Evolutionary conservation across 1,284 basidiomycete species (phyloP), one percentile per base, ranked within the genome.

Genomic region (Rhodotorula sp.): DNA sequence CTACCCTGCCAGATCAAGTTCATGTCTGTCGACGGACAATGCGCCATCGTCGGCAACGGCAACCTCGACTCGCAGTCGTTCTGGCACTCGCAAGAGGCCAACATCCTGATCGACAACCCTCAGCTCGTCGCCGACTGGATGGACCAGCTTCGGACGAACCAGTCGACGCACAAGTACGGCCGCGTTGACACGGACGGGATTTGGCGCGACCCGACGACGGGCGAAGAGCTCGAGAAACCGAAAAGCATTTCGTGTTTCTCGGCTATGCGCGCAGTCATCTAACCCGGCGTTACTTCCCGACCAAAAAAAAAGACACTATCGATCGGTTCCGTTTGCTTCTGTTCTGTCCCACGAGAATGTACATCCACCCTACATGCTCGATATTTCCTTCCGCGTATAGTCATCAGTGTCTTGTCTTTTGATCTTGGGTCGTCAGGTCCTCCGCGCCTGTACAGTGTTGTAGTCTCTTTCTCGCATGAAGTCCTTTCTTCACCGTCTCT

Each of bases 81-180:
- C 88, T 91, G 86, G 83, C 90, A 92, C 80, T 88, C 86, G 55
- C 88, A 90, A 75, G 90, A 92, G 79, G 85, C 88, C 77, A 74
- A 92, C 79, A 83, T 90, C 68, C 87, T 92, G 85, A 83, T 91
- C 62, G 90, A 92, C 79, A 86, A 84, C 31, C 78, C 83, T 47
- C 82, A 84, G 69, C 84, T 90, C 64, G 87, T 88, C 56, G 76
- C 79, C 52, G 88, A 89, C 74, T 89, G 89, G 87, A 84, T 87
- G 80, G 84, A 85, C 60, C 86, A 85, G 2, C 83, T 91, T 26
- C 78, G 85, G 43, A 80, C 85, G 31, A 90, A 90, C 79, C 70
- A 91, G 82, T 89, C 88, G 78, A 90, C 90, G 28, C 83, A 86
- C 71, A 78, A 86, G 60, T 88, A 89, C 72, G 88, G 88, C 26